These are phyloP conservation scores for Suhomyces kunorum DNA, from an alignment of 1,139 yeast species.

Conservation along the genomic window DNA sequence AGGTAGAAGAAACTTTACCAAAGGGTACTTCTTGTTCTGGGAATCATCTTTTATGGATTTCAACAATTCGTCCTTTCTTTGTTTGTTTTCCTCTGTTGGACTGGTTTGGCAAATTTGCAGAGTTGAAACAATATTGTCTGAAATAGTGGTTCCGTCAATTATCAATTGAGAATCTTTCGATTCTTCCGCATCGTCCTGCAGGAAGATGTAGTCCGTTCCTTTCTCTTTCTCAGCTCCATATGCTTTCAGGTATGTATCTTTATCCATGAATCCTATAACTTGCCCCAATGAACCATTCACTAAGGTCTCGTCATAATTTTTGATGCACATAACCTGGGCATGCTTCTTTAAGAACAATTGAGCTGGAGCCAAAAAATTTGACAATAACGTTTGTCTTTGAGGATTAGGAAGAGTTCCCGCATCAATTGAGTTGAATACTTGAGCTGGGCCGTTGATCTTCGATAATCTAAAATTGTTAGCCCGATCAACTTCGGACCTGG, in stretches of 20 bases:
- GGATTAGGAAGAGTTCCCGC: constrained; percentile 55
- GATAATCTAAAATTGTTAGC: constrained; percentile 66
- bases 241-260: constrained; percentile 36
- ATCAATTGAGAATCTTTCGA: background rate
- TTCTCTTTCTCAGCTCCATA: constrained; percentile 20
- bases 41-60: constrained; percentile 34
- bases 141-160: background rate
- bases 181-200: constrained; percentile 4
- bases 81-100: constrained; percentile 9
- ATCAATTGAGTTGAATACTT: constrained; percentile 59
- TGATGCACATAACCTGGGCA: constrained; percentile 96
- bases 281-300: constrained; percentile 94
- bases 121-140: background rate
- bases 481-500: constrained; percentile 77
- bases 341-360: constrained; percentile 66
- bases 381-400: constrained; percentile 47
- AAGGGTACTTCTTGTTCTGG: constrained; percentile 55
- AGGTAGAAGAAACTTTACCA: constrained; percentile 71
- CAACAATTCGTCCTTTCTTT: constrained; percentile 21
- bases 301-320: constrained; percentile 80
- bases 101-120: constrained; percentile 4
- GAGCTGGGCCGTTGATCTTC: constrained; percentile 49
- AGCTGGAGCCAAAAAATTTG: constrained; percentile 73
- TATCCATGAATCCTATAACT: constrained; percentile 51
- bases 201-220: constrained; percentile 14